These are phyloP conservation scores for Blumeria hordei DNA, from an alignment of 2,329 filamentous ascomycete species.

Conservation along the genomic window DNA sequence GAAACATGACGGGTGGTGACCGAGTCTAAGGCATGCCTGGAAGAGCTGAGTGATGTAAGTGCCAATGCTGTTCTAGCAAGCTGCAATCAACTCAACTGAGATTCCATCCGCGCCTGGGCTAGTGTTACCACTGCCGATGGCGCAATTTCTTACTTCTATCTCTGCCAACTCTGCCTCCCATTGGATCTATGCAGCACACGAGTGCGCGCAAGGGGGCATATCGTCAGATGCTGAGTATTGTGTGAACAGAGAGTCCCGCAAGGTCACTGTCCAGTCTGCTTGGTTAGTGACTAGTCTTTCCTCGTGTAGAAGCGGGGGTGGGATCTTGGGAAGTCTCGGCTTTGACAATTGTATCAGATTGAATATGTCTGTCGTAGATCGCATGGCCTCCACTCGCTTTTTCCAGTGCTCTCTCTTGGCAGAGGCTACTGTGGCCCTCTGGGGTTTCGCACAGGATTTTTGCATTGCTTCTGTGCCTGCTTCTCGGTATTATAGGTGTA, in stretches of 20 bases:
- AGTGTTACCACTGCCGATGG: no score
- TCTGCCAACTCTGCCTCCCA: neutral
- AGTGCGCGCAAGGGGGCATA: neutral
- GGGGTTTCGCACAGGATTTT: neutral
- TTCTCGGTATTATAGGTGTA: neutral
- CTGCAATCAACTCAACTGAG: no score
- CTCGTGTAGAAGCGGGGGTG: neutral
- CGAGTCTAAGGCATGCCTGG: neutral
- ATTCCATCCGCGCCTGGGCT: no score
- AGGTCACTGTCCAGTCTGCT: neutral
- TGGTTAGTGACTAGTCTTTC: neutral
- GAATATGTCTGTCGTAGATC: no score
- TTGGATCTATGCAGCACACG: neutral
- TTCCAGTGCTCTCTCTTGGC: neutral
- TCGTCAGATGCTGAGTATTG: neutral
- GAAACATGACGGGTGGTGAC: neutral
- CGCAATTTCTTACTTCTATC: neutral
- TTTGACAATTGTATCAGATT: neutral
- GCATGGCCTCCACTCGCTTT: neutral
- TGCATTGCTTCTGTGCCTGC: neutral
- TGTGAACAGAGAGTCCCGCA: neutral
- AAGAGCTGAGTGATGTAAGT: neutral
- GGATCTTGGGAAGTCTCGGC: neutral
- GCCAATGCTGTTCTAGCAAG: no score
- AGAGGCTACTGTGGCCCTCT: neutral